Percentiles rank a stretch among this genome's conserved stretches.
phyloP scores from a whole-genome alignment of 768 basidiomycete species.

The Suillus placidus region DNA sequence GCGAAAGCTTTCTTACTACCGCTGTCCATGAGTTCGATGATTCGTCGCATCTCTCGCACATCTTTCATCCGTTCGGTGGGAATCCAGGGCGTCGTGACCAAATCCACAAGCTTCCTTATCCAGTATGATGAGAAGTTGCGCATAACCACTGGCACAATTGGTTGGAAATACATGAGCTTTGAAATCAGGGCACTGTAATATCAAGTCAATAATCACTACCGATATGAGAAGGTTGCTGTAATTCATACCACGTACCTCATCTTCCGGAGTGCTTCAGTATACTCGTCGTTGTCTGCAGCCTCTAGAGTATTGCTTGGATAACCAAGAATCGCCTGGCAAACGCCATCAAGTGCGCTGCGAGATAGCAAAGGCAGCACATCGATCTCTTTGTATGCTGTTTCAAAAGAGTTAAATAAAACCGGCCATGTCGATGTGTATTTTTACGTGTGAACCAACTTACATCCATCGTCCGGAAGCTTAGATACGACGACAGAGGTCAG shows the following conservation, averaged over 20 bases:
- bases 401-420: constrained; percentile 4
- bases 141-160: not conserved
- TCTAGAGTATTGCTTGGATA: constrained; percentile 17
- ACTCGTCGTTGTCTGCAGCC: constrained; percentile 13
- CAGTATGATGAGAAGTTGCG: constrained; percentile 7
- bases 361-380: constrained; percentile 27
- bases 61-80: not conserved
- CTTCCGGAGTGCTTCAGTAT: constrained; percentile 7
- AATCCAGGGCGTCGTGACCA: not conserved
- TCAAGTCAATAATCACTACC: not conserved
- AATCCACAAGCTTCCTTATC: not conserved
- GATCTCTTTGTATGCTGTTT: constrained; percentile 19
- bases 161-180: not conserved
- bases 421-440: not conserved
- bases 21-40: constrained; percentile 21
- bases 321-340: constrained; percentile 28
- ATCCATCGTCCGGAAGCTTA: not conserved
- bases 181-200: not conserved
- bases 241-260: not conserved
- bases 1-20: constrained; percentile 18
- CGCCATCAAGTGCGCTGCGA: constrained; percentile 27
- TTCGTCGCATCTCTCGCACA: constrained; percentile 6
- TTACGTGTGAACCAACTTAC: constrained; percentile 7
- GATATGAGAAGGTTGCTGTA: not conserved
- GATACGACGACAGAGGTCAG: not conserved